These are phyloP conservation scores for Solanum hybrid DNA, from an alignment of 305 asterid species.

Conservation along the genomic window DNA sequence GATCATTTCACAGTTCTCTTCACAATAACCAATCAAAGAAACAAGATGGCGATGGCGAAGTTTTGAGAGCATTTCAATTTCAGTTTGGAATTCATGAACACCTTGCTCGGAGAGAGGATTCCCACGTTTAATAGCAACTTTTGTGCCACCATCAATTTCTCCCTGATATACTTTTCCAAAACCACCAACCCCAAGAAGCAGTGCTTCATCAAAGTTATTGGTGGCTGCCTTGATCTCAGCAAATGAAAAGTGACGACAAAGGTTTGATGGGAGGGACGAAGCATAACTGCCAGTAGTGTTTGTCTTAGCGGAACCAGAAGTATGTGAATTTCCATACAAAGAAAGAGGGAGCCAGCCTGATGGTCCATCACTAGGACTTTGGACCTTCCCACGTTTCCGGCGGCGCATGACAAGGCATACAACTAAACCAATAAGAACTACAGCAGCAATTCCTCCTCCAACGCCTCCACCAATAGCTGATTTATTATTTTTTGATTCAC, in stretches of 20 bases:
- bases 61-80: background rate
- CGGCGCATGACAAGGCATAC: conserved; percentile 31
- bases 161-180: background rate
- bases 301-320: conserved; percentile 62
- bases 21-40: conserved; percentile 88
- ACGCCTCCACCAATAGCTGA: conserved; percentile 67
- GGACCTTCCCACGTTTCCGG: conserved; percentile 38
- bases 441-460: conserved; percentile 66
- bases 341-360: conserved; percentile 78
- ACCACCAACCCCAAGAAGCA: conserved; percentile 33
- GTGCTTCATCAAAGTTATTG: conserved; percentile 64
- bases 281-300: conserved; percentile 68
- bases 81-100: background rate
- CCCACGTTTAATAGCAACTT: background rate
- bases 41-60: conserved; percentile 94
- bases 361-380: conserved; percentile 37
- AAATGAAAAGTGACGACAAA: conserved; percentile 82
- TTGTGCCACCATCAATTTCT: background rate
- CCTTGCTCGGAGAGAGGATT: background rate
- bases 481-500: conserved; percentile 27
- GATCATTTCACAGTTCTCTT: conserved; percentile 26
- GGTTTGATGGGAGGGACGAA: conserved; percentile 69
- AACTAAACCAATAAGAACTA: conserved; percentile 43
- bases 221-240: conserved; percentile 83
- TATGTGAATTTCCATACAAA: conserved; percentile 63